phyloP scores from a whole-genome alignment of 306 rosid genomes.

The Prinsepia uniflora region DNA sequence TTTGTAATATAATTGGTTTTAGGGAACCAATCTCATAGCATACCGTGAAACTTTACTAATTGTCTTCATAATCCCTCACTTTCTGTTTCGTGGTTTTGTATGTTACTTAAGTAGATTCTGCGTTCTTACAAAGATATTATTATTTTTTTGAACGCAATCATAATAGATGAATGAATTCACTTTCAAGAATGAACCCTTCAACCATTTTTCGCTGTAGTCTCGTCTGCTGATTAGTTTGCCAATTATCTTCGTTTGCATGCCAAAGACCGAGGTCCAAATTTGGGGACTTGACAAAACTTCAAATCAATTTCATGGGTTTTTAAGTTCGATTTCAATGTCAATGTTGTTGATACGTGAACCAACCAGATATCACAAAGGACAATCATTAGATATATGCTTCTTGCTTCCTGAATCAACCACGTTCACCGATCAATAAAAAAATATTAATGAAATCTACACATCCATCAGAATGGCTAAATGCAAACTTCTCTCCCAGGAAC shows the following conservation, averaged over 20 bases:
- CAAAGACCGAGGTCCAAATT: not conserved
- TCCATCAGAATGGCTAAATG: not conserved
- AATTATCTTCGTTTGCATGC: not conserved
- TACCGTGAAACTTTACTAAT: too few species aligned
- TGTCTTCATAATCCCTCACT: too few species aligned
- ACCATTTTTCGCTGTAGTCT: not conserved
- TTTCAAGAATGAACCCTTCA: not conserved
- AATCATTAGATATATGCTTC: not conserved
- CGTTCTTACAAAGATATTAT: too few species aligned
- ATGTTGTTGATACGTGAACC: not conserved
- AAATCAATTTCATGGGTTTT: too few species aligned
- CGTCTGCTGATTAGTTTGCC: not conserved
- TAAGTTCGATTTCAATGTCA: too few species aligned
- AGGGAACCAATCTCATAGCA: too few species aligned
- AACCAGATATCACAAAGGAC: not conserved
- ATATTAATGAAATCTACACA: not conserved
- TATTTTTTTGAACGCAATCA: too few species aligned
- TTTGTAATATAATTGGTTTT: too few species aligned
- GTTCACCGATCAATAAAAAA: not conserved
- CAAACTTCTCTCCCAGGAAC: not conserved
- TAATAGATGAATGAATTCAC: too few species aligned
- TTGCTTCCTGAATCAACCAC: not conserved
- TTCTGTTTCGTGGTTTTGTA: too few species aligned
- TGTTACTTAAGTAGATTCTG: too few species aligned
- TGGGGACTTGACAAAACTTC: not conserved